A percentile compares a stretch with the other conserved stretches of the same genome.
These are phyloP conservation scores for Dillenia turbinata DNA, from an alignment of 164 flowering plant genomes.

Conservation along the genomic window DNA sequence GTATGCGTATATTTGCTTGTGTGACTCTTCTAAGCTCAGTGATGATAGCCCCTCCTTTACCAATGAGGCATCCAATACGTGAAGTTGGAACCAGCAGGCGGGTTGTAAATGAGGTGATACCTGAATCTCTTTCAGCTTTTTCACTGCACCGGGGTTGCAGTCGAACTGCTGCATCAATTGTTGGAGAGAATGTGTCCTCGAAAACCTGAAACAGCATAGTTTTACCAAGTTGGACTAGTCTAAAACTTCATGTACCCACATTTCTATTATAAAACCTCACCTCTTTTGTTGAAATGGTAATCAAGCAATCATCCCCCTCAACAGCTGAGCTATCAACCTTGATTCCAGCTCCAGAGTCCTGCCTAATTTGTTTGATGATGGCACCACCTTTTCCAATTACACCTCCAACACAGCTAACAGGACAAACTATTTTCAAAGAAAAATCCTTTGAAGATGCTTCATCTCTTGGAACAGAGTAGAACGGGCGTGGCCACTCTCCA, in stretches of 20 bases:
- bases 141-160: slow-evolving; percentile 96
- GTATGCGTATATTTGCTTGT: slow-evolving; percentile 88
- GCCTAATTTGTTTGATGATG: slow-evolving; percentile 85
- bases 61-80: slow-evolving; percentile 90
- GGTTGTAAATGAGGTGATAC: slow-evolving; percentile 62
- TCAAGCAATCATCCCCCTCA: slow-evolving; percentile 81
- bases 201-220: slow-evolving; percentile 44
- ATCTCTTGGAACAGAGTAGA: slow-evolving; percentile 61
- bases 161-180: slow-evolving; percentile 82
- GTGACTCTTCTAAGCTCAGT: slow-evolving; percentile 83
- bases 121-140: slow-evolving; percentile 80
- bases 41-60: slow-evolving; percentile 91
- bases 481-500: slow-evolving; percentile 68
- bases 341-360: slow-evolving; percentile 77
- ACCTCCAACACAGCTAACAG: slow-evolving; percentile 76
- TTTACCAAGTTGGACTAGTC: neutral
- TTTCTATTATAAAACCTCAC: slow-evolving; percentile 19
- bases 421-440: slow-evolving; percentile 71
- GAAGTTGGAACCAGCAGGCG: slow-evolving; percentile 86
- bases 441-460: slow-evolving; percentile 76
- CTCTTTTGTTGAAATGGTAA: slow-evolving; percentile 77
- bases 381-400: slow-evolving; percentile 91
- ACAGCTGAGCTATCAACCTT: slow-evolving; percentile 80
- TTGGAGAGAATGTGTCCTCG: slow-evolving; percentile 75
- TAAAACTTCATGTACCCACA: neutral